phyloP scores from a whole-genome alignment of 2,329 filamentous ascomycete genomes.

The Colletotrichum musae region DNA sequence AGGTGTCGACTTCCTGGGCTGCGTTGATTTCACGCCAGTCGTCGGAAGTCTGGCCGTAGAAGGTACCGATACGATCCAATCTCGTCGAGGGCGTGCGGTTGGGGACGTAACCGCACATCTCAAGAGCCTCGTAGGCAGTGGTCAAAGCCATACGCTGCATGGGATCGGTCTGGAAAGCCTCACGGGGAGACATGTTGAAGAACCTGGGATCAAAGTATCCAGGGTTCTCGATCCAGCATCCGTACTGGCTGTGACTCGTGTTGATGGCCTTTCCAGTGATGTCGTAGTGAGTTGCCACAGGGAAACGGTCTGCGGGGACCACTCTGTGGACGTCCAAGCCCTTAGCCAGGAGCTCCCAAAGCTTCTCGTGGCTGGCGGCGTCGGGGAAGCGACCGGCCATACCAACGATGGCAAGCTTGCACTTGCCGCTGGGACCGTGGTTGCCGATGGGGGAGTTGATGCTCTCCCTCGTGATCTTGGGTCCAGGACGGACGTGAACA shows the following conservation, averaged over 20 bases:
- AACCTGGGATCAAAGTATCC: constrained; percentile 78
- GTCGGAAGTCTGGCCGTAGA: constrained; percentile 83
- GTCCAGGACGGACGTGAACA: constrained; percentile 57
- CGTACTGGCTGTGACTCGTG: constrained; percentile 60
- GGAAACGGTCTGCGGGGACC: constrained; percentile 72
- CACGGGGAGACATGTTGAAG: constrained; percentile 81
- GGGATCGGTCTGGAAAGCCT: constrained; percentile 79
- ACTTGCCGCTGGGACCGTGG: constrained; percentile 63
- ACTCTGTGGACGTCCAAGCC: constrained; percentile 75
- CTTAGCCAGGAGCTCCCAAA: constrained; percentile 71
- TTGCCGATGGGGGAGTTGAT: constrained; percentile 58
- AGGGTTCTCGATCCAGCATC: constrained; percentile 72
- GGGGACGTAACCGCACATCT: constrained; percentile 80
- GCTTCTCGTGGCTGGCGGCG: constrained; percentile 54
- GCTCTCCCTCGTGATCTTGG: constrained; percentile 53
- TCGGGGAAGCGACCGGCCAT: constrained; percentile 62
- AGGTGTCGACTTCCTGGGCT: constrained; percentile 74
- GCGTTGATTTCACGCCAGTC: constrained; percentile 86
- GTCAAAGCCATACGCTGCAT: constrained; percentile 81
- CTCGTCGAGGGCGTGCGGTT: constrained; percentile 78
- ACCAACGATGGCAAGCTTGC: constrained; percentile 88
- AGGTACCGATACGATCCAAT: constrained; percentile 73
- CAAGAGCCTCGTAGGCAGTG: constrained; percentile 85
- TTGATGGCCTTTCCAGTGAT: constrained; percentile 74
- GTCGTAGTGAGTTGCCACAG: constrained; percentile 73